These are phyloP conservation scores for Drechslerella stenobrocha DNA, from an alignment of 2,329 filamentous ascomycete species.

Conservation along the genomic window DNA sequence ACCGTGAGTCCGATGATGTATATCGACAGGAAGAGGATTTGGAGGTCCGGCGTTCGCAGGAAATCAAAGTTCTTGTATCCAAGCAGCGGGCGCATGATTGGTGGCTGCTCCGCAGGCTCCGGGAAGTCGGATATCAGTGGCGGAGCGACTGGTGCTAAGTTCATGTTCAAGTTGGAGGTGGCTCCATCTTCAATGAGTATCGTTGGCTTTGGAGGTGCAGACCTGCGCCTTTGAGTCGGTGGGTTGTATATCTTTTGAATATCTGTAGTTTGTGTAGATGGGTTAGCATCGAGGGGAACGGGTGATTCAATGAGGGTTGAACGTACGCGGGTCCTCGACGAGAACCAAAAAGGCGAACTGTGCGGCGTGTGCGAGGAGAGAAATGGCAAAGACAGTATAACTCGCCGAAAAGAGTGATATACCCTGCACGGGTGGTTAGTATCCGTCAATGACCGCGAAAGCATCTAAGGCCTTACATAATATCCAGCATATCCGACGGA, in stretches of 20 bases:
- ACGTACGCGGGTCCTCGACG: slow-evolving; percentile 78
- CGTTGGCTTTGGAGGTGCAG: slow-evolving; percentile 52
- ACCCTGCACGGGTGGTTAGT: slow-evolving; percentile 58
- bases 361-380: slow-evolving; percentile 87
- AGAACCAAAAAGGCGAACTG: slow-evolving; percentile 90
- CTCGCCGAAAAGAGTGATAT: slow-evolving; percentile 98
- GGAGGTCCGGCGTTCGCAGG: slow-evolving; percentile 33
- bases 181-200: slow-evolving; percentile 54
- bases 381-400: slow-evolving; percentile 96
- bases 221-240: slow-evolving; percentile 71
- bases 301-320: neutral
- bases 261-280: slow-evolving; percentile 57
- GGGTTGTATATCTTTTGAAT: slow-evolving; percentile 98
- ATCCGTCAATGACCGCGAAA: neutral
- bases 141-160: slow-evolving; percentile 50
- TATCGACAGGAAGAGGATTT: slow-evolving; percentile 57
- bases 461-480: slow-evolving; percentile 60
- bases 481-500: slow-evolving; percentile 97
- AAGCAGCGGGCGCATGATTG: slow-evolving; percentile 68
- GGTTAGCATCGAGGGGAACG: neutral
- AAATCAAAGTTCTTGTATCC: slow-evolving; percentile 78
- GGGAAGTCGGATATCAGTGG: slow-evolving; percentile 52
- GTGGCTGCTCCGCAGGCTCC: slow-evolving; percentile 53
- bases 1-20: slow-evolving; percentile 75
- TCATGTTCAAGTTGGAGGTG: slow-evolving; percentile 53